phyloP scores from a whole-genome alignment of 768 basidiomycete genomes.

The Auriscalpium vulgare region DNA sequence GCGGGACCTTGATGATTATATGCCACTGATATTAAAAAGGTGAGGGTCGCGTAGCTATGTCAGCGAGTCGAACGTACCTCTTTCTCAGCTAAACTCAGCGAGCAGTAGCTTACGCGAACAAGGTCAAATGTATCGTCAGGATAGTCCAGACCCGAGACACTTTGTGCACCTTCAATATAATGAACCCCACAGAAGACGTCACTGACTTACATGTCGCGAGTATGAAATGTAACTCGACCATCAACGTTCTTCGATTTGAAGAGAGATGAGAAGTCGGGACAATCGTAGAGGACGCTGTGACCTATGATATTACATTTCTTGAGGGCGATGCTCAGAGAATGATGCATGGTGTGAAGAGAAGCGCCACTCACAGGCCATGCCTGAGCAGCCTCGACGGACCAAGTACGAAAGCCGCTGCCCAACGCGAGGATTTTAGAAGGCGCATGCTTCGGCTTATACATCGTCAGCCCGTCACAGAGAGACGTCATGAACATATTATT shows the following conservation, averaged over 20 bases:
- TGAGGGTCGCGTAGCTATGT: not conserved
- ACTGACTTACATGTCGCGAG: not conserved
- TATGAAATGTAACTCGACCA: not conserved
- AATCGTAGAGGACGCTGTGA: not conserved
- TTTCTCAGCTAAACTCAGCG: slow-evolving; percentile 11
- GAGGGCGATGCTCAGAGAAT: not conserved
- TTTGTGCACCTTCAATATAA: not conserved
- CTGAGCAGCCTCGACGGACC: slow-evolving; percentile 63
- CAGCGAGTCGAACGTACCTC: slow-evolving; percentile 2
- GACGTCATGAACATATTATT: slow-evolving; percentile 54
- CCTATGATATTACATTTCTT: not conserved
- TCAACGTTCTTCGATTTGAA: not conserved
- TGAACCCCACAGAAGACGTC: not conserved
- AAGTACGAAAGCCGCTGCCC: slow-evolving; percentile 65
- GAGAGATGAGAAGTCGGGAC: not conserved
- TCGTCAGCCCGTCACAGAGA: slow-evolving; percentile 42
- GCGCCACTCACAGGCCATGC: slow-evolving; percentile 49
- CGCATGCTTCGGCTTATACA: slow-evolving; percentile 42
- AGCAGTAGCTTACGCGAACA: slow-evolving; percentile 11
- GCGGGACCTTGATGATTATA: slow-evolving; percentile 8
- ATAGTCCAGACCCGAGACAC: not conserved
- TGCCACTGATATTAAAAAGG: slow-evolving; percentile 7
- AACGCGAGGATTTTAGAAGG: slow-evolving; percentile 55
- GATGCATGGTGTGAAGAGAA: not conserved
- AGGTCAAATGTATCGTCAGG: slow-evolving; percentile 9